phyloP scores from a whole-genome alignment of 1,139 yeast genomes.

The Scheffersomyces segobiensis region DNA sequence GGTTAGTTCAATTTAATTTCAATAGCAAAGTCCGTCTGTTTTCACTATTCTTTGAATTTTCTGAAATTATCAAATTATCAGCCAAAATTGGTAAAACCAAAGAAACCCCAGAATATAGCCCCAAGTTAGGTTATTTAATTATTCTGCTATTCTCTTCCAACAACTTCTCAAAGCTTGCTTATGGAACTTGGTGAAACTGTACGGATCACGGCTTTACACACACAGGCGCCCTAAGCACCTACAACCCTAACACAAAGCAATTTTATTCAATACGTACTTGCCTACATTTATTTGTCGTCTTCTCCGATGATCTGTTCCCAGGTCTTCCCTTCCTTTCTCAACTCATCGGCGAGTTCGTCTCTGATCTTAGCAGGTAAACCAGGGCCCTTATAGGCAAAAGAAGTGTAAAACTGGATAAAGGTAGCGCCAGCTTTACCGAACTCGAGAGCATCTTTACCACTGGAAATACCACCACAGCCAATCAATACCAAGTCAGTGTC shows the following conservation, averaged over 20 bases:
- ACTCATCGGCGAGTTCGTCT: constrained; percentile 67
- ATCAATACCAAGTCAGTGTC: constrained; percentile 70
- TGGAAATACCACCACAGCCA: constrained; percentile 93
- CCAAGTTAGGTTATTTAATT: no score
- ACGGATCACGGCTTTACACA: no score
- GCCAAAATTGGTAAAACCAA: no score
- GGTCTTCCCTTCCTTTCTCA: constrained; percentile 72
- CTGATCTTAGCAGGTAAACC: constrained; percentile 79
- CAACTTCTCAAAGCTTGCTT: no score
- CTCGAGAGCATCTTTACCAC: constrained; percentile 85
- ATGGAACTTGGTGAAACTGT: no score
- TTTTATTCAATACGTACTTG: neutral
- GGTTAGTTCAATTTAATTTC: no score
- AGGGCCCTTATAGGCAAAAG: constrained; percentile 92
- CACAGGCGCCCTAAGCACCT: no score
- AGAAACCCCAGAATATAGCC: no score
- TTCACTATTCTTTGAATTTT: no score
- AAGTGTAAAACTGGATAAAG: constrained; percentile 81
- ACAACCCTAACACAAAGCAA: neutral
- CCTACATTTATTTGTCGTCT: constrained; percentile 34
- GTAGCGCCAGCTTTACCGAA: constrained; percentile 94
- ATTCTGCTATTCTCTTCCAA: neutral
- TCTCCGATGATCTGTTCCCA: constrained; percentile 78
- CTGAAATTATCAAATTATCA: neutral
- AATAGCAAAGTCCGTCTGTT: no score